Evolutionary conservation across 73 alveolate genomes (phyloP), one percentile per base, ranked within the genome.

Genomic region (Paramecium biaurelia): DNA sequence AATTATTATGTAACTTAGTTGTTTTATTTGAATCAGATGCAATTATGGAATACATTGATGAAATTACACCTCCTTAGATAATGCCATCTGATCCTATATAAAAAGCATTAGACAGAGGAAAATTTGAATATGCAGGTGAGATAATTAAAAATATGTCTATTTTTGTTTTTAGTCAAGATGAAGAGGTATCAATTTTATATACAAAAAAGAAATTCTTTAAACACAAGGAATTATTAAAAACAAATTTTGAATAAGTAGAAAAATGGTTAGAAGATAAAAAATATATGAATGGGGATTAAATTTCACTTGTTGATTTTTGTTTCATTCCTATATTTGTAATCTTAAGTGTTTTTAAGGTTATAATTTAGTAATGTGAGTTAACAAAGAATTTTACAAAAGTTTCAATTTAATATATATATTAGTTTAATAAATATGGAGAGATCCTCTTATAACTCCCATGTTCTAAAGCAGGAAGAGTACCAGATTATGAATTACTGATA

Each of bases 21-120:
- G 90, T 79, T 26, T 26, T 79, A 79, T 79, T 79, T 79, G 90
- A 79, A 79, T 79, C 90, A 4, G 56, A 79, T 79, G 90, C 56
- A 11, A 79, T 79, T 18, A 79, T 79, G 90, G 90, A 79, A 79
- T 79, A 79, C 28, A 20, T 79, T 8, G 90, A 79, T 79, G 76
- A 79, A 23, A 43, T 79, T 7, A 23, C 72, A 14, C 42, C 70
- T 4, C 90, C 90, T 0, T 11, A 24, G 41, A 58, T 79, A 2
- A 30, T 43, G 56, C 32, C 90, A 21, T 79, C 45, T n/a, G 90
- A 79, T 79, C 90, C 90, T 6, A 10, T 79, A 21, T 14, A 79
- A 47, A 79, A 47, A n/a, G 90, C 90, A 5, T 45, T 79, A 45
- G 90, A 41, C 23, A 79, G 90, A 79, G 90, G 76, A 20, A 79